Conservation (phyloP, 768 basidiomycete species). For the Termitomyces sp. region DNA sequence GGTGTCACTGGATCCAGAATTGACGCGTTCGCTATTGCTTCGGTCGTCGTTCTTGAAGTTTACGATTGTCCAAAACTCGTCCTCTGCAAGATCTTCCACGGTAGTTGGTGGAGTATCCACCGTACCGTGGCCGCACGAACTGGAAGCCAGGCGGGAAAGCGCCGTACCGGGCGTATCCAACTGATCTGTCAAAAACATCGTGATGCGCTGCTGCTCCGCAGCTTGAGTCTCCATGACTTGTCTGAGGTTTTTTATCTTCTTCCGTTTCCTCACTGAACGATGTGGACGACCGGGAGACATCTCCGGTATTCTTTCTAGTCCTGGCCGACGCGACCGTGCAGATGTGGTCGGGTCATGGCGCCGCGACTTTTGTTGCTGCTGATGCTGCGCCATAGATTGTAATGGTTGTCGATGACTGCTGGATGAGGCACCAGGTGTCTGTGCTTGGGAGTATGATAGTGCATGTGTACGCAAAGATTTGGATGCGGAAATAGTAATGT, state of each 20-base stretch:
- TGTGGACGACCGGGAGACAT: background rate
- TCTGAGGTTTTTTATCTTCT: constrained; percentile 1
- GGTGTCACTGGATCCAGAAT: background rate
- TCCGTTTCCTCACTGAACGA: constrained; percentile 6
- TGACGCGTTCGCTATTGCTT: background rate
- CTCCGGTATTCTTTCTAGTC: constrained; percentile 1
- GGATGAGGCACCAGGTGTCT: constrained; percentile 11
- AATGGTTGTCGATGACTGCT: constrained; percentile 13
- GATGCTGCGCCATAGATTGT: constrained; percentile 16
- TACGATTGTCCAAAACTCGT: background rate
- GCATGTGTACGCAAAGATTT: constrained; percentile 2
- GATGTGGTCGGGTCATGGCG: constrained; percentile 1
- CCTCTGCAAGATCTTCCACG: constrained; percentile 11
- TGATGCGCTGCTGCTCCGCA: background rate
- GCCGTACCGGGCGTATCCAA: background rate
- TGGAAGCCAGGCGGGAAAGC: background rate
- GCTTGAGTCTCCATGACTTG: background rate
- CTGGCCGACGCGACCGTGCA: background rate
- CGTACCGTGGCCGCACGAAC: constrained; percentile 8
- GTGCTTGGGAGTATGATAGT: constrained; percentile 10
- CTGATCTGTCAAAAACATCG: background rate
- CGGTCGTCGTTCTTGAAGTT: background rate
- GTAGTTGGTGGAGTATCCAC: constrained; percentile 15
- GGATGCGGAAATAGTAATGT: constrained; percentile 5
- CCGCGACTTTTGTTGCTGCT: background rate